phyloP scores from a whole-genome alignment of 345 rosid species.

The Gossypioides kirkii region DNA sequence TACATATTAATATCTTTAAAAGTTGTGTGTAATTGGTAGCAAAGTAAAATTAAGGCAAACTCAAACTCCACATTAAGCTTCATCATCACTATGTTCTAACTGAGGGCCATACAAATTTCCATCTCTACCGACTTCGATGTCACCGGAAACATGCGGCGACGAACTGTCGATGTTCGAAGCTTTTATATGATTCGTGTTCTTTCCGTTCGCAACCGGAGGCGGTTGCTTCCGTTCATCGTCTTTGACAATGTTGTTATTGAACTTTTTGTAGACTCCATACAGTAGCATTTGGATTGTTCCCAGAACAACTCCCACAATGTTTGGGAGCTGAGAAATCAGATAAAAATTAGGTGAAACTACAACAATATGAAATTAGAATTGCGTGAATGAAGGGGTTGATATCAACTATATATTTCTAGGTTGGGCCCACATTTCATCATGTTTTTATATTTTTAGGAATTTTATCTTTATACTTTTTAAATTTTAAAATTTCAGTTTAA shows the following conservation, averaged over 20 bases:
- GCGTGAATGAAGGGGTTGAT: neutral
- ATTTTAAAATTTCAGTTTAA: too few species aligned
- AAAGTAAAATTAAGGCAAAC: neutral
- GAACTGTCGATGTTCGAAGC: neutral
- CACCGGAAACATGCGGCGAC: neutral
- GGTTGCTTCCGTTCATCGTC: neutral
- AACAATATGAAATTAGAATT: neutral
- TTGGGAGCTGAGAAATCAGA: conserved; percentile 28
- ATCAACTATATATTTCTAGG: neutral
- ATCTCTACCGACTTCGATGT: conserved; percentile 1
- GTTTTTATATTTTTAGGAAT: too few species aligned
- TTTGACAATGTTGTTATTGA: neutral
- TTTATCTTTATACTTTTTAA: rapidly evolving
- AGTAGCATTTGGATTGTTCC: conserved; percentile 40
- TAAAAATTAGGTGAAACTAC: neutral
- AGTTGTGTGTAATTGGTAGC: neutral
- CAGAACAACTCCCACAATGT: conserved; percentile 32
- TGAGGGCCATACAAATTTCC: neutral
- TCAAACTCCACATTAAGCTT: neutral
- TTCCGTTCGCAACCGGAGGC: neutral
- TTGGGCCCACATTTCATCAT: neutral
- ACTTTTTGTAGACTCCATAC: conserved; percentile 26
- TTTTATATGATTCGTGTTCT: neutral
- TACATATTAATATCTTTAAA: neutral
- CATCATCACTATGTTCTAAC: neutral